Evolutionary conservation across 2,329 filamentous ascomycete species (phyloP).

Genomic region (Colletotrichum liriopes): DNA sequence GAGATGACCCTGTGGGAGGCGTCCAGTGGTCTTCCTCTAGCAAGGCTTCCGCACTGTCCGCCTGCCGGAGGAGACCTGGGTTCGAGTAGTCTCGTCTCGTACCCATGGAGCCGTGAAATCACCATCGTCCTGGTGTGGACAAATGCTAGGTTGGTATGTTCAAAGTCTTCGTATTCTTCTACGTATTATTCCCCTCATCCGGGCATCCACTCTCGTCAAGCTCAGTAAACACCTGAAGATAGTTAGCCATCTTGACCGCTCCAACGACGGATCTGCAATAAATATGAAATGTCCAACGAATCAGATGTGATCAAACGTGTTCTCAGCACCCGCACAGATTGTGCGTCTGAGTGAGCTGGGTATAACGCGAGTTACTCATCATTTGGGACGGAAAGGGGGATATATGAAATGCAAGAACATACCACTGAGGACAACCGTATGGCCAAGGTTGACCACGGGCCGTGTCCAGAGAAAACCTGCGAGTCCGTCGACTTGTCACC

Average conservation of each 20-base stretch:
- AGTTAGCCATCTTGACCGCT: not conserved
- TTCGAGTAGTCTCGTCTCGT: too few relatives aligned
- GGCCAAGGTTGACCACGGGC: not conserved
- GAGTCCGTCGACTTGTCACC: conserved; percentile 5
- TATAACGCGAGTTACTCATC: conserved; percentile 29
- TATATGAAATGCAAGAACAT: not conserved
- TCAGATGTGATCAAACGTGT: conserved; percentile 32
- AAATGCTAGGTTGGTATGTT: not conserved
- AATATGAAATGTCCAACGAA: not conserved
- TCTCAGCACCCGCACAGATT: conserved; percentile 27
- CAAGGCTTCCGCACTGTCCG: not conserved
- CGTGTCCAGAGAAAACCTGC: not conserved
- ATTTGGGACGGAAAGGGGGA: not conserved
- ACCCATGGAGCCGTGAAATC: not conserved
- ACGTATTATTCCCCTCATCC: not conserved
- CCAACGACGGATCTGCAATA: not conserved
- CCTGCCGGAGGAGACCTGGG: not conserved
- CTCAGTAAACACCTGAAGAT: conserved; percentile 2
- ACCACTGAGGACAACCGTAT: not conserved
- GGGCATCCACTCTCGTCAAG: not conserved
- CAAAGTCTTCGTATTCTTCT: conserved; percentile 1
- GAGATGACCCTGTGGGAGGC: not conserved
- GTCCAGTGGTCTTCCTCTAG: not conserved
- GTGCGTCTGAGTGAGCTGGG: conserved; percentile 32
- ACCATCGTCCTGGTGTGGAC: too few relatives aligned